Evolutionary conservation across 163 green algal species (phyloP), one percentile per base, ranked within the genome.

Genomic region (Chloromonas sp.): DNA sequence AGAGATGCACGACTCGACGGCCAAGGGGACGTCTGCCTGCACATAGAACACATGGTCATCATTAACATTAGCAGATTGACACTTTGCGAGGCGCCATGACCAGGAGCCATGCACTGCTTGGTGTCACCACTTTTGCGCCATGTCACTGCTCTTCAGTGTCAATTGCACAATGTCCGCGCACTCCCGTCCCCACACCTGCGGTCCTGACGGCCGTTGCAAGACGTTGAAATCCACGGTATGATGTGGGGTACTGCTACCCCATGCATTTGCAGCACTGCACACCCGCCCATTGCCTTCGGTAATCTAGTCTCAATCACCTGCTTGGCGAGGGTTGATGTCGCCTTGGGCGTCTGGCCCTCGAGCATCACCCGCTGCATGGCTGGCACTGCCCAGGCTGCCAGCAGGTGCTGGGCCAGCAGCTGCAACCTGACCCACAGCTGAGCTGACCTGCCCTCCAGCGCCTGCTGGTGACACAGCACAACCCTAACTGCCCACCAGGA

Each of bases 401-500:
- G 71, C 71, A 79, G 71, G 5, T 58, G 71, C 71, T 36, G 5
- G 5, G 5, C 71, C 71, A 79, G 71, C 71, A 79, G 71, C 13
- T 79, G 11, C 13, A 79, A 11, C 11, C 74, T 79, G 1, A 14
- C 78, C 3, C 89, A 88, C 84, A 98, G 91, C 11, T 89, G 93
- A 57, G 90, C 89, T 3, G 89, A 91, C 2, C 87, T 85, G 0
- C 91, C 91, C 0, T 87, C 82, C 58, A 82, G 60, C 66, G 60
- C 66, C 2, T 8, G 66, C 81, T 70, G 81, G 14, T 36, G 66
- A 66, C 70, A 2, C 2, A 15, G 14, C 14, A 15, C 61, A 15
- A 3, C 60, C 15, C 80, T 14, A 59, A 82, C 11, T 2, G 79
- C 79, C 79, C 79, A 82, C 79, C 59, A 71, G 2, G 60, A 5